Evolutionary conservation across 1,139 yeast species (phyloP).

Genomic region (Blastobotrys persicus): DNA sequence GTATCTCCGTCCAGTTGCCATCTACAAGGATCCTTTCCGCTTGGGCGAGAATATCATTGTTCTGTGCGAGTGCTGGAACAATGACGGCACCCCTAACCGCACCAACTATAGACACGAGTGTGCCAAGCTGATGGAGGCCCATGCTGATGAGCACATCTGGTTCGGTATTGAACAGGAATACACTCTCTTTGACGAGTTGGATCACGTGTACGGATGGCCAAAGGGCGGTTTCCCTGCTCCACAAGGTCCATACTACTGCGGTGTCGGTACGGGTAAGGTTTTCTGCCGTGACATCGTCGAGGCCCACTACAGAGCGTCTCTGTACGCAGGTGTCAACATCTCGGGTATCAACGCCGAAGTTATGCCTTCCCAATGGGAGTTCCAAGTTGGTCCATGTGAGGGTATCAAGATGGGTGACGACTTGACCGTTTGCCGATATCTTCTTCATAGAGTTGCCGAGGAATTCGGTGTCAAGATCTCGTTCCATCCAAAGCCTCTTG

Average conservation of each 20-base stretch:
- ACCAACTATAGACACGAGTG: slow-evolving; percentile 98
- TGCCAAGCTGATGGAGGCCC: slow-evolving; percentile 93
- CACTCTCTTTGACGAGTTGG: slow-evolving; percentile 89
- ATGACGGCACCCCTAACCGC: slow-evolving; percentile 98
- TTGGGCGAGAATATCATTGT: slow-evolving; percentile 96
- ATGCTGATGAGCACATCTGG: slow-evolving; percentile 83
- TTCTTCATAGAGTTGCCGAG: slow-evolving; percentile 92
- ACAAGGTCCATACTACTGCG: slow-evolving; percentile 99
- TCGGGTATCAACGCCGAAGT: slow-evolving; percentile 99
- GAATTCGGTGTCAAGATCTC: slow-evolving; percentile 98
- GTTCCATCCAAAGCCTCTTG: slow-evolving; percentile 96
- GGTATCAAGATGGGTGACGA: slow-evolving; percentile 98
- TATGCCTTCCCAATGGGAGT: slow-evolving; percentile 99
- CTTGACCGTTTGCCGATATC: slow-evolving; percentile 93
- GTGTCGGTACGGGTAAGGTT: slow-evolving; percentile 99
- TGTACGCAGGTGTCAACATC: slow-evolving; percentile 82
- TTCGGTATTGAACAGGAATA: slow-evolving; percentile 99
- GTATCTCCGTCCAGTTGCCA: slow-evolving; percentile 89
- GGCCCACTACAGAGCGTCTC: slow-evolving; percentile 98
- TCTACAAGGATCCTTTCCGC: slow-evolving; percentile 95
- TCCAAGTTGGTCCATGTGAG: slow-evolving; percentile 97
- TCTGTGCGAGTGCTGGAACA: slow-evolving; percentile 95
- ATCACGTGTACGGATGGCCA: slow-evolving; percentile 97
- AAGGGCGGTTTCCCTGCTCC: slow-evolving; percentile 99
- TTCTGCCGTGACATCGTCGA: slow-evolving; percentile 97